A percentile compares a stretch with the other conserved stretches of the same genome.
These are phyloP conservation scores for Colletotrichum kahawae DNA, from an alignment of 2,329 filamentous ascomycete species.

Conservation along the genomic window DNA sequence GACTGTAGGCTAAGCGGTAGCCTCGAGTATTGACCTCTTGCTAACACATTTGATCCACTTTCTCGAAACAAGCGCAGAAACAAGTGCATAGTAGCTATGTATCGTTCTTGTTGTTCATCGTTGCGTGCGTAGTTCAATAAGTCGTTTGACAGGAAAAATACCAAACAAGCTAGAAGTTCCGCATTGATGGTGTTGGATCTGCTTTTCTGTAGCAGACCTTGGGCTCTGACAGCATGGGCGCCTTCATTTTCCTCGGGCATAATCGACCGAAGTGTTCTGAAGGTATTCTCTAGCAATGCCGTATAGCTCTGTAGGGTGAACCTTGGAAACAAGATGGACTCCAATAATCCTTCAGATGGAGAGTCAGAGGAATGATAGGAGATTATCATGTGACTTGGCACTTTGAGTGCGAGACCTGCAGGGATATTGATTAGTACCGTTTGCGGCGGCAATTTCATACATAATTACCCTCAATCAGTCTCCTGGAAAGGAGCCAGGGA, in stretches of 20 bases:
- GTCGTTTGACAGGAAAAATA: too few relatives aligned
- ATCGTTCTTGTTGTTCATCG: background rate
- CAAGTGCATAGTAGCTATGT: accelerated
- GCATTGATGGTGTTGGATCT: background rate
- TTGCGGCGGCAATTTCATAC: accelerated
- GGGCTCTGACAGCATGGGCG: background rate
- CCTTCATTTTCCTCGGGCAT: background rate
- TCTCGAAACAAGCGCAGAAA: accelerated
- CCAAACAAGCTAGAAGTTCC: accelerated
- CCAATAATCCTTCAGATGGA: accelerated
- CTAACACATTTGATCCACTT: accelerated
- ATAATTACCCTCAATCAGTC: background rate
- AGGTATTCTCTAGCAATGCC: accelerated
- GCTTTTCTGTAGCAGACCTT: background rate
- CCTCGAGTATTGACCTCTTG: accelerated
- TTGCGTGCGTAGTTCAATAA: too few relatives aligned
- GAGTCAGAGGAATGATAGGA: accelerated
- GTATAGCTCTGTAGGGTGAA: background rate
- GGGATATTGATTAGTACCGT: accelerated
- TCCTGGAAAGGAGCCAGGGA: background rate
- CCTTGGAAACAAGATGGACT: background rate
- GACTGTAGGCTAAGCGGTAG: background rate
- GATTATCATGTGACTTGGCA: background rate
- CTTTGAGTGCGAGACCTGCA: accelerated
- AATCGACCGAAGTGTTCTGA: accelerated